phyloP scores from a whole-genome alignment of 2,329 filamentous ascomycete genomes.

The Aspergillus luchuensis region DNA sequence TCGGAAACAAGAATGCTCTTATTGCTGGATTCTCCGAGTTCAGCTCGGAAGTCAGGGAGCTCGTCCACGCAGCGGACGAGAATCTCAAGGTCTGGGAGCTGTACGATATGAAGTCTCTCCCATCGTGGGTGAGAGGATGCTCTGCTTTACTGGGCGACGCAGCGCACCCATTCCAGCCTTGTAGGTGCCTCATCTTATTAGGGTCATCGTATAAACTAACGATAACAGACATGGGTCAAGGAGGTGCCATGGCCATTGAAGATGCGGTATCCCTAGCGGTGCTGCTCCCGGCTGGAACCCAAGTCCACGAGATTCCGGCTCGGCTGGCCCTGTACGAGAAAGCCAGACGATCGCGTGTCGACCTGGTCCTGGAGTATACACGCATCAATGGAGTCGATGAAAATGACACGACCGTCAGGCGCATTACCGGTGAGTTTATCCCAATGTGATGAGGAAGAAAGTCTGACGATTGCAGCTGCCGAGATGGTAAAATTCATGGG shows the following conservation, averaged over 20 bases:
- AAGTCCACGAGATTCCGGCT: constrained; percentile 16
- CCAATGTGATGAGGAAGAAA: no score
- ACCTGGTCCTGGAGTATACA: constrained; percentile 25
- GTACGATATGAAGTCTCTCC: constrained; percentile 62
- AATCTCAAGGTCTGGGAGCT: constrained; percentile 60
- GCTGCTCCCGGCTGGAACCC: constrained; percentile 25
- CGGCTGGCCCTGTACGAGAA: constrained; percentile 25
- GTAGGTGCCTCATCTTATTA: constrained; percentile 9
- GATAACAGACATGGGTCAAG: constrained; percentile 32
- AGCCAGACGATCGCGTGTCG: constrained; percentile 23
- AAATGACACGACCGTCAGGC: constrained; percentile 14
- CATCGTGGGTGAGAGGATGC: constrained; percentile 55
- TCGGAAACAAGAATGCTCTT: constrained; percentile 22
- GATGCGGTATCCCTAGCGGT: constrained; percentile 33
- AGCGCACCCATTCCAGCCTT: constrained; percentile 66
- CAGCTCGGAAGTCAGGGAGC: constrained; percentile 17
- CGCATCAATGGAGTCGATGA: constrained; percentile 28
- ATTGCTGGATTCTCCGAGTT: constrained; percentile 22
- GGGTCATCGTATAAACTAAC: background rate
- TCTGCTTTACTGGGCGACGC: constrained; percentile 65
- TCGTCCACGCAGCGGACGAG: constrained; percentile 39
- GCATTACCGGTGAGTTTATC: constrained; percentile 21
- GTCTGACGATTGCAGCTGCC: constrained; percentile 17
- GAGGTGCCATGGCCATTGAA: constrained; percentile 37
- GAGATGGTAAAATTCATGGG: constrained; percentile 28